Evolutionary conservation across 345 rosid genomes (phyloP).

Genomic region (Physaria fendleri): DNA sequence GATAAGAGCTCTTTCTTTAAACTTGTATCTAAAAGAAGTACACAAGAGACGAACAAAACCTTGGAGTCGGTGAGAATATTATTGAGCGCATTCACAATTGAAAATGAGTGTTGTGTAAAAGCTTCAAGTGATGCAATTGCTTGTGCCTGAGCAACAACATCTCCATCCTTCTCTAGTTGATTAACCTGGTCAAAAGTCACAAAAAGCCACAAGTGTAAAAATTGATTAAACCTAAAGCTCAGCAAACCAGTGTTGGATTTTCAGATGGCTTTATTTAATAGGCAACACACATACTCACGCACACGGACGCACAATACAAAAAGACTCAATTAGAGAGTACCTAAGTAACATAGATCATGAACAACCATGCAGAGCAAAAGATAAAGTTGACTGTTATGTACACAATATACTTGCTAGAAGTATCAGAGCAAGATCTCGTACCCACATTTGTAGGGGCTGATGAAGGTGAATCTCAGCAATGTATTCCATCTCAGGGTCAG

Average conservation of each 20-base stretch:
- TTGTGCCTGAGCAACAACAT: constrained; percentile 95
- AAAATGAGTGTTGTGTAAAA: constrained; percentile 67
- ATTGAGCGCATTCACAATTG: constrained; percentile 71
- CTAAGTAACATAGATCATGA: constrained; percentile 2
- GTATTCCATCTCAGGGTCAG: constrained; percentile 98
- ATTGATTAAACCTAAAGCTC: not conserved
- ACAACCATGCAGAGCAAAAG: constrained; percentile 13
- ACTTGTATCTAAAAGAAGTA: constrained; percentile 1
- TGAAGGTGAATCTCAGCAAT: constrained; percentile 91
- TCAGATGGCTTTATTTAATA: constrained; percentile 5
- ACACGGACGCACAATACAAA: not conserved
- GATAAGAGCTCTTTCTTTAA: constrained; percentile 12
- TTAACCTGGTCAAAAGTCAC: constrained; percentile 53
- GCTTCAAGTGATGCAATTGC: constrained; percentile 68
- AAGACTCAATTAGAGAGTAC: not conserved
- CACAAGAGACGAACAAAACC: constrained; percentile 40
- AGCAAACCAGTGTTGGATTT: constrained; percentile 1
- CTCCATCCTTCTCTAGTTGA: constrained; percentile 93
- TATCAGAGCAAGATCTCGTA: constrained; percentile 37
- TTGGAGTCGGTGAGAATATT: constrained; percentile 73
- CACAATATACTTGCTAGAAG: constrained; percentile 2
- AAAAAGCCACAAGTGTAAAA: constrained; percentile 3
- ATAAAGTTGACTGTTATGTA: constrained; percentile 7
- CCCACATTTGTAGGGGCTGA: constrained; percentile 99
- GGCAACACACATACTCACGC: not conserved